Evolutionary conservation across 1,284 basidiomycete species (phyloP), one percentile per base, ranked within the genome.

Genomic region (Taiwanofungus camphoratus): DNA sequence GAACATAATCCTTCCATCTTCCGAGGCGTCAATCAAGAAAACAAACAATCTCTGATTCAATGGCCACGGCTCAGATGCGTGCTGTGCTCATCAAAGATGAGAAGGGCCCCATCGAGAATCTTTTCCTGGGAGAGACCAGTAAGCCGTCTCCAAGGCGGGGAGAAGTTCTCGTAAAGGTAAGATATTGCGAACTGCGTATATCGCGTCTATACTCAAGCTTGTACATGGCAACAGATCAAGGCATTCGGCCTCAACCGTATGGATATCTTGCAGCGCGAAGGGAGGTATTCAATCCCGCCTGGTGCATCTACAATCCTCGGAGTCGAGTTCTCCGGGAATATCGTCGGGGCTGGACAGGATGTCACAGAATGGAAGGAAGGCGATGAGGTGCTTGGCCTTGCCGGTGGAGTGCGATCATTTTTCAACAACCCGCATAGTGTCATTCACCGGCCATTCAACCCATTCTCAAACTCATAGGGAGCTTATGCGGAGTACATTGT

Each of bases 401-500:
- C 80, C 1, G 73, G 69, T 26, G 84, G 82, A 6, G 82, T 83
- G 54, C 55, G 77, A n/a, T n/a, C n/a, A n/a, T n/a, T n/a, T n/a
- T n/a, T n/a, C n/a, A n/a, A n/a, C n/a, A n/a, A n/a, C n/a, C n/a
- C n/a, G n/a, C n/a, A n/a, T n/a, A n/a, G n/a, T n/a, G n/a, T n/a
- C n/a, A n/a, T n/a, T n/a, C n/a, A n/a, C n/a, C n/a, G n/a, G n/a
- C n/a, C n/a, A n/a, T n/a, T n/a, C n/a, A n/a, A n/a, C n/a, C n/a
- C n/a, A n/a, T n/a, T n/a, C 19, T 5, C 32, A 15, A 22, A 22
- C 26, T 31, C 34, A 26, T 50, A 92, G 88, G 93, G 93, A 16
- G 90, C 92, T 20, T 95, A 96, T 58, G 92, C 92, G 32, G 91
- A 97, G 63, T 96, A 85, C 65, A 82, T 96, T 50, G 73, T 69